These are phyloP conservation scores for Cadophora sp. DNA, from an alignment of 2,329 filamentous ascomycete species.

Conservation along the genomic window DNA sequence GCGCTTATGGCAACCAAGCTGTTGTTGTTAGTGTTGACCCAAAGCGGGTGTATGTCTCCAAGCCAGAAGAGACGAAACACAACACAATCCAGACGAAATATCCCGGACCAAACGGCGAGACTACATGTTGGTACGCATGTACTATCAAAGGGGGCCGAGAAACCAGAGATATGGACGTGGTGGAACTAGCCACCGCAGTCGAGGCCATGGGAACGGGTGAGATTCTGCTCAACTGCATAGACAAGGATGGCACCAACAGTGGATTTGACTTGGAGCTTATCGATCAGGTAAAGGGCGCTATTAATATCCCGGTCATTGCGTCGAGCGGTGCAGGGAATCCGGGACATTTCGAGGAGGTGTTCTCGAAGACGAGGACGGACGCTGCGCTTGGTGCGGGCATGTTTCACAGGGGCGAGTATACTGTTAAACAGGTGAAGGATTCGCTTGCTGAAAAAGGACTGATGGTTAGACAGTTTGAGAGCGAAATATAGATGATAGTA, in stretches of 20 bases:
- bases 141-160: slow-evolving; percentile 96
- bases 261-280: slow-evolving; percentile 96
- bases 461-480: slow-evolving; percentile 79
- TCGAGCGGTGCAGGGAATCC: slow-evolving; percentile 91
- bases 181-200: slow-evolving; percentile 85
- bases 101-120: slow-evolving; percentile 78
- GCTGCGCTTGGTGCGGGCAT: slow-evolving; percentile 95
- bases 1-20: slow-evolving; percentile 93
- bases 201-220: slow-evolving; percentile 96
- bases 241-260: slow-evolving; percentile 92
- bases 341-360: slow-evolving; percentile 89
- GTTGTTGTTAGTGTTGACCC: slow-evolving; percentile 97
- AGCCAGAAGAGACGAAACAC: slow-evolving; percentile 74
- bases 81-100: slow-evolving; percentile 72
- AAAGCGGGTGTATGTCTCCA: slow-evolving; percentile 82
- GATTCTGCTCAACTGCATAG: slow-evolving; percentile 96
- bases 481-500: slow-evolving; percentile 27
- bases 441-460: slow-evolving; percentile 74
- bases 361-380: slow-evolving; percentile 83
- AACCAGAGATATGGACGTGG: slow-evolving; percentile 90
- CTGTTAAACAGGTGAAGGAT: slow-evolving; percentile 92
- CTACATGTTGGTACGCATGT: slow-evolving; percentile 95
- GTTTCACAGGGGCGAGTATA: slow-evolving; percentile 96
- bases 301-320: slow-evolving; percentile 93
- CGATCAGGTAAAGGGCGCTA: slow-evolving; percentile 81